These are phyloP conservation scores for Alternaria rosae DNA, from an alignment of 2,329 filamentous ascomycete genomes.

Conservation along the genomic window DNA sequence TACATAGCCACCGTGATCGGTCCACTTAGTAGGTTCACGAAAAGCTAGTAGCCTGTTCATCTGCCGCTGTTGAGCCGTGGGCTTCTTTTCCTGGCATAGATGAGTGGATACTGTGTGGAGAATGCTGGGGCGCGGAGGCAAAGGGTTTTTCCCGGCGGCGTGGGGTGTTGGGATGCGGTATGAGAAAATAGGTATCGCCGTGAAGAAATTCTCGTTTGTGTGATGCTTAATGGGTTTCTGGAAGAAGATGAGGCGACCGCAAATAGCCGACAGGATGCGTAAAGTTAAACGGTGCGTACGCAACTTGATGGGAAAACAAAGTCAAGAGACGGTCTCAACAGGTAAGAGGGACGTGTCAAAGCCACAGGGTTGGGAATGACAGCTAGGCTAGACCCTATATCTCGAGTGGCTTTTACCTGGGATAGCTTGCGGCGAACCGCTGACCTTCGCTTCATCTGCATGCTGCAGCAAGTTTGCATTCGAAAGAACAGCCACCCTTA, in stretches of 20 bases:
- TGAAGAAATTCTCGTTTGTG: neutral
- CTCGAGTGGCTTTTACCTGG: constrained; percentile 11
- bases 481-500: constrained; percentile 9
- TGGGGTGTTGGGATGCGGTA: constrained; percentile 10
- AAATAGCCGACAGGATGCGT: neutral
- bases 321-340: neutral
- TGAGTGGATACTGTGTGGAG: constrained; percentile 29
- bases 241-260: neutral
- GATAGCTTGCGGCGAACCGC: constrained; percentile 8
- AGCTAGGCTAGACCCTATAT: constrained; percentile 4
- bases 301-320: neutral
- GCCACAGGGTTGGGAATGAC: neutral
- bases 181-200: neutral
- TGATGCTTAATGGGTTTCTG: neutral
- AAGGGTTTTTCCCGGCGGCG: constrained; percentile 12
- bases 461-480: constrained; percentile 5
- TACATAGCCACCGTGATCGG: constrained; percentile 7
- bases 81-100: constrained; percentile 22
- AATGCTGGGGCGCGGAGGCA: constrained; percentile 17
- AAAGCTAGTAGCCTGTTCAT: constrained; percentile 2
- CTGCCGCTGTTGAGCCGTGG: constrained; percentile 28
- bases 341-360: neutral
- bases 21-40: constrained; percentile 13
- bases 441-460: neutral
- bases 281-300: neutral